Evolutionary conservation across 2,329 filamentous ascomycete species (phyloP), one percentile per base, ranked within the genome.

Genomic region (Epichloe hybrida): DNA sequence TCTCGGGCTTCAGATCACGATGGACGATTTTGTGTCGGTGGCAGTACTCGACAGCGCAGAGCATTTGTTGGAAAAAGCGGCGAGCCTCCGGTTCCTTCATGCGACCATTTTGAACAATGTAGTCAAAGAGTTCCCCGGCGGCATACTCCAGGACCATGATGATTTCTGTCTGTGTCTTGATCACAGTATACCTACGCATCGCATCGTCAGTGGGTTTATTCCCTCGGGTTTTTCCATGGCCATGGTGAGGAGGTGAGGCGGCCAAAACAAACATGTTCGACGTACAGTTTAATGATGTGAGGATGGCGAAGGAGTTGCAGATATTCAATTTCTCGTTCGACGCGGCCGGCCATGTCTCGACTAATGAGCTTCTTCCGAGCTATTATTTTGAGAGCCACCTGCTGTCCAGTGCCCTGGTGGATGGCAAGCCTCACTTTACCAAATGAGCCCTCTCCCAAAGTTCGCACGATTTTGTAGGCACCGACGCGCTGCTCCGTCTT

Each of bases 121-220:
- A 97, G 69, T 98, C 91, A 69, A 98, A 98, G 53, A 98, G 76
- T 69, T 98, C 93, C 54, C 88, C 88, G 54, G 93, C 93, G 41
- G 93, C 93, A 69, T 95, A 98, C 69, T 98, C 93, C 58, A 98
- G 80, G 46, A 98, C 93, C 93, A 98, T 98, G 68, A 97, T 93
- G 65, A 98, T 98, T 66, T 98, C 93, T 55, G 79, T 82, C 23
- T 83, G 81, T 6, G 91, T 96, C 55, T 95, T 96, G 66, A 98
- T 97, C 56, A 98, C 93, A 34, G 93, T 97, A 69, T 88, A 95
- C 51, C 88, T 93, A 42, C 35, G 36, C 35, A 45, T 38, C 35
- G 36, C 35, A 45, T 38, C 34, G 41, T 49, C 21, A 36, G 40
- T 43, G 48, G 15, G 17, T 39, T 36, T 31, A 31, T n/a, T 35